Percentiles rank a stretch among this genome's conserved stretches.
These are phyloP conservation scores for Pseudopyricularia javanii DNA, from an alignment of 2,329 filamentous ascomycete genomes.

Conservation along the genomic window DNA sequence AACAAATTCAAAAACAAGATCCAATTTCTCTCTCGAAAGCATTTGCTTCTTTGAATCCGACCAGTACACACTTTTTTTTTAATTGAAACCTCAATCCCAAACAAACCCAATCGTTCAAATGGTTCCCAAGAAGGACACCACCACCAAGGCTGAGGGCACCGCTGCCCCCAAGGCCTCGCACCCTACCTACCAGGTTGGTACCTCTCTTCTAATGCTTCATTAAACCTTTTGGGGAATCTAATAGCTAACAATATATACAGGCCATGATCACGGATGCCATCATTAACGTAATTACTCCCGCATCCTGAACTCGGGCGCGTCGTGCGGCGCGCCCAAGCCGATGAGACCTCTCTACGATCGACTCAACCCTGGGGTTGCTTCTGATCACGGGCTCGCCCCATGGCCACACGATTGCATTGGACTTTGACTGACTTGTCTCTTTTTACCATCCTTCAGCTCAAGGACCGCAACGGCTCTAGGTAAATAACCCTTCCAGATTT, in stretches of 20 bases:
- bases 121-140: conserved; percentile 44
- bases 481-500: conserved; percentile 10
- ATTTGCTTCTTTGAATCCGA: neutral
- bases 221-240: conserved; percentile 7
- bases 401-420: neutral
- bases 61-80: neutral
- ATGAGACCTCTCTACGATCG: neutral
- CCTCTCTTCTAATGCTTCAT: conserved; percentile 13
- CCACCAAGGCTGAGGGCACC: conserved; percentile 13
- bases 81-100: conserved; percentile 4
- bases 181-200: conserved; percentile 43
- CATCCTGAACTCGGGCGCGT: conserved; percentile 25
- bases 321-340: conserved; percentile 6
- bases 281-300: conserved; percentile 37
- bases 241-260: conserved; percentile 27
- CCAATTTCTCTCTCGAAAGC: neutral
- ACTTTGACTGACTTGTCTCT: conserved; percentile 23
- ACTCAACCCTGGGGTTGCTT: neutral
- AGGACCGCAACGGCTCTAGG: conserved; percentile 50
- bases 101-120: conserved; percentile 26
- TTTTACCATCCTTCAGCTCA: conserved; percentile 33
- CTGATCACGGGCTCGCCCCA: neutral
- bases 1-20: conserved; percentile 4
- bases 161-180: conserved; percentile 34
- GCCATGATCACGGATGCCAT: conserved; percentile 54